Conservation (phyloP, 257 asterid genomes). For the Nicotiana paniculata region DNA sequence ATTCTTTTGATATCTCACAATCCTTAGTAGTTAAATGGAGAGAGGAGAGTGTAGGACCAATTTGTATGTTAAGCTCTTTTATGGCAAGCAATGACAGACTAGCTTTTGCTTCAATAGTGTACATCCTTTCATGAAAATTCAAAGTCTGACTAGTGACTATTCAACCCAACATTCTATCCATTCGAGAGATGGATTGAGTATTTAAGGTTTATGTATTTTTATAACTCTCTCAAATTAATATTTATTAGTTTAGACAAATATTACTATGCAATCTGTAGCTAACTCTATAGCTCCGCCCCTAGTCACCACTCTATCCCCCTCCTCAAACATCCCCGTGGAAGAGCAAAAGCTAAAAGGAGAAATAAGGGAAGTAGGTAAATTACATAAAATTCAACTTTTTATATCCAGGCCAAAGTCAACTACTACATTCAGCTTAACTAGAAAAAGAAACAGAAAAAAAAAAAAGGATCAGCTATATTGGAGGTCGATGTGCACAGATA, state of each 20-base stretch:
- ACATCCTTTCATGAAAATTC: not conserved
- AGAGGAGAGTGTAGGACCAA: not conserved
- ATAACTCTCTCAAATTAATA: no score
- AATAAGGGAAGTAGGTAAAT: not conserved
- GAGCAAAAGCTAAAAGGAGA: not conserved
- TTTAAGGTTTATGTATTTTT: no score
- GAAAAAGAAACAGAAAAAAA: not conserved
- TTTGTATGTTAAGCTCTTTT: not conserved
- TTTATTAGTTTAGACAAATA: no score
- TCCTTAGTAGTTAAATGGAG: not conserved
- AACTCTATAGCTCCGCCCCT: not conserved
- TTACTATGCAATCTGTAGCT: not conserved
- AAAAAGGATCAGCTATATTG: no score
- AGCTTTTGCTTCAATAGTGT: not conserved
- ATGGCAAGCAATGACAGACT: not conserved
- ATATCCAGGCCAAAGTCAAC: not conserved
- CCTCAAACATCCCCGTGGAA: not conserved
- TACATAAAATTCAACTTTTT: not conserved
- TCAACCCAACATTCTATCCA: not conserved
- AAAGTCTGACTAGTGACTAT: not conserved
- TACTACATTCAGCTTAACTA: not conserved
- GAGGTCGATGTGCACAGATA: no score
- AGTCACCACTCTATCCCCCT: no score
- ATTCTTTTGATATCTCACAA: not conserved
- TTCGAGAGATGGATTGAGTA: rapidly evolving